A percentile compares a stretch with the other conserved stretches of the same genome.
phyloP scores from a whole-genome alignment of 805 yeast species.

The Yarrowia sp. region DNA sequence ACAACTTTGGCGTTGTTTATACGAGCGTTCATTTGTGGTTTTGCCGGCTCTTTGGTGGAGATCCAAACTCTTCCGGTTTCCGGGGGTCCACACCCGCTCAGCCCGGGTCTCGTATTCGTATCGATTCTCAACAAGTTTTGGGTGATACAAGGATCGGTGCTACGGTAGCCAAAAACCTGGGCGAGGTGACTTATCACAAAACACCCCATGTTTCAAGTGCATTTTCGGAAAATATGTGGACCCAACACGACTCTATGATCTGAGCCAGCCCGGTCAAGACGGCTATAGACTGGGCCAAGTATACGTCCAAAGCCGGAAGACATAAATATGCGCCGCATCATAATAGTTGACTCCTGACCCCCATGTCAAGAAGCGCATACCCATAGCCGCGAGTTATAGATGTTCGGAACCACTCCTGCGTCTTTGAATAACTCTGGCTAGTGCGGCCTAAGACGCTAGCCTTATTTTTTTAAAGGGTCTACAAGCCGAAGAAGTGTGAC shows the following conservation, averaged over 20 bases:
- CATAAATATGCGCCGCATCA: neutral
- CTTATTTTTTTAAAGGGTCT: constrained; percentile 5
- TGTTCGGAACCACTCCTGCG: constrained; percentile 11
- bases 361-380: constrained; percentile 5
- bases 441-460: neutral
- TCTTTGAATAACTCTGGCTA: neutral
- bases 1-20: too few species aligned
- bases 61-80: neutral
- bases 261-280: neutral
- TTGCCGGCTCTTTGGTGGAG: neutral
- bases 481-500: neutral
- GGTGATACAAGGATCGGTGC: neutral
- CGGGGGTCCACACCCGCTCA: neutral
- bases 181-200: neutral
- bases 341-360: neutral
- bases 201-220: too few species aligned
- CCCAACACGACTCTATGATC: too few species aligned
- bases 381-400: constrained; percentile 4
- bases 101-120: neutral
- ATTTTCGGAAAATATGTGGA: too few species aligned
- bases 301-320: too few species aligned
- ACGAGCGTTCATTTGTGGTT: too few species aligned
- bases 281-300: neutral
- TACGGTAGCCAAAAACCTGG: neutral
- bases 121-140: neutral